phyloP scores from a whole-genome alignment of 176 grass and related monocot genomes.

The Paspalum vaginatum region DNA sequence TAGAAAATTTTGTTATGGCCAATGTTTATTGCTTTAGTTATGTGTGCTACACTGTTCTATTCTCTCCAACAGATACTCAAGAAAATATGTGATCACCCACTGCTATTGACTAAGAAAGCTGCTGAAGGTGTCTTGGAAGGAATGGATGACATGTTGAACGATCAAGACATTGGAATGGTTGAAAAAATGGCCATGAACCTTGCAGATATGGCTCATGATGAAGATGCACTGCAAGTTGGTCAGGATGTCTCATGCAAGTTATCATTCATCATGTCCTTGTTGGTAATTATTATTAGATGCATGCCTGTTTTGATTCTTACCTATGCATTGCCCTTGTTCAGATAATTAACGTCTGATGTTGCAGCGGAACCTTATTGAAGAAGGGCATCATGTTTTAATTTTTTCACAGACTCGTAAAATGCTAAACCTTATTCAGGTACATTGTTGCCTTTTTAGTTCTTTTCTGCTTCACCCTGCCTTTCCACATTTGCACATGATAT shows the following conservation, averaged over 20 bases:
- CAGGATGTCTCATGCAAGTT: slow-evolving; percentile 90
- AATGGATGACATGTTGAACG: slow-evolving; percentile 72
- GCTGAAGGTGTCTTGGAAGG: slow-evolving; percentile 82
- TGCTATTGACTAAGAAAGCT: slow-evolving; percentile 76
- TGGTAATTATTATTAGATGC: slow-evolving; percentile 55
- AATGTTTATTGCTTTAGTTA: slow-evolving; percentile 7
- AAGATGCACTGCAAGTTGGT: slow-evolving; percentile 55
- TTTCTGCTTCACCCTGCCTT: slow-evolving; percentile 6
- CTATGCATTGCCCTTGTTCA: slow-evolving; percentile 32
- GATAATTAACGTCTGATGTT: slow-evolving; percentile 37
- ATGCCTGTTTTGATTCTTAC: slow-evolving; percentile 24
- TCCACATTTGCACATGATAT: not conserved
- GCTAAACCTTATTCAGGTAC: slow-evolving; percentile 86
- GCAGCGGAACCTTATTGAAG: slow-evolving; percentile 73
- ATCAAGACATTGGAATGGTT: slow-evolving; percentile 70
- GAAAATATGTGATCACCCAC: slow-evolving; percentile 94
- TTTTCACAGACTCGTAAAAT: slow-evolving; percentile 91
- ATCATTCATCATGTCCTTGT: slow-evolving; percentile 80
- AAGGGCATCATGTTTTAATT: slow-evolving; percentile 79
- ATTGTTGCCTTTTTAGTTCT: slow-evolving; percentile 26
- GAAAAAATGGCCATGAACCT: slow-evolving; percentile 86
- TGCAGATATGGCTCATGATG: slow-evolving; percentile 66
- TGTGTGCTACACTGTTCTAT: slow-evolving; percentile 15
- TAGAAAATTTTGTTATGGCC: not conserved
- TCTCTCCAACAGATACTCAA: slow-evolving; percentile 77